Base-by-base conservation (phyloP, 2,329 filamentous ascomycete species). In the Ophiostoma sp. region DNA sequence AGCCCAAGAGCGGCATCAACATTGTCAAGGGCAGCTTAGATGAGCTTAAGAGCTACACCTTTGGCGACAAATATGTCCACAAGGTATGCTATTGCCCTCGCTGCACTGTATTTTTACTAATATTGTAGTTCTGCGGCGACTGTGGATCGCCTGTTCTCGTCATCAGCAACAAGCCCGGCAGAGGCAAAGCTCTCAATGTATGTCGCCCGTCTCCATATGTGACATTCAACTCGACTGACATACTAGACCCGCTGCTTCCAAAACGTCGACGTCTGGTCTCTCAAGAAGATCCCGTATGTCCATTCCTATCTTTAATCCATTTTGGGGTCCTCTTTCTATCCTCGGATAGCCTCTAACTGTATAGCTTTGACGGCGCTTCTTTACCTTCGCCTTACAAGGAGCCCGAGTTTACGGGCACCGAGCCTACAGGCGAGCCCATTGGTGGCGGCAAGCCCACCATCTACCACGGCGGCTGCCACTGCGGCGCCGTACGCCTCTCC, bases 381-480 rank as follows among this genome's bases (percentile, higher is more conserved):
- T 49, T 75, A 1, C 76, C 76, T 4, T 72, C 75, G 0, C 55
- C 74, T 2, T 82, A 81, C 70, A 72, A 77, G 0, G 69, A 75
- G 1, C 76, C 78, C 4, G 71, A 71, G 1, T 82, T 78, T 71
- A 77, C 77, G 0, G 83, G 82, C 5, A 72, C 2, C 2, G 74
- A 80, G 47, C 83, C 82, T 2, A 72, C 75, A 3, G 76, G 72
- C n/a, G 76, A 76, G 5, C 72, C 72, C 41, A 75, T 70, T 12
- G 75, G 75, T 4, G 66, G 71, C 55, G 78, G 79, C 27, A 76
- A 76, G 47, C 77, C 77, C 52, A 77, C 77, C 72, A 66, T 79
- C 9, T 83, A 84, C 72, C 79, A 79, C 14, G 83, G 83, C 8
- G 80, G 81, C 73, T 85, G 83, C 73, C 83, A 85, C 74, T 85